Conservation (phyloP, 2,329 filamentous ascomycete genomes). For the Elsinoe arachidis region DNA sequence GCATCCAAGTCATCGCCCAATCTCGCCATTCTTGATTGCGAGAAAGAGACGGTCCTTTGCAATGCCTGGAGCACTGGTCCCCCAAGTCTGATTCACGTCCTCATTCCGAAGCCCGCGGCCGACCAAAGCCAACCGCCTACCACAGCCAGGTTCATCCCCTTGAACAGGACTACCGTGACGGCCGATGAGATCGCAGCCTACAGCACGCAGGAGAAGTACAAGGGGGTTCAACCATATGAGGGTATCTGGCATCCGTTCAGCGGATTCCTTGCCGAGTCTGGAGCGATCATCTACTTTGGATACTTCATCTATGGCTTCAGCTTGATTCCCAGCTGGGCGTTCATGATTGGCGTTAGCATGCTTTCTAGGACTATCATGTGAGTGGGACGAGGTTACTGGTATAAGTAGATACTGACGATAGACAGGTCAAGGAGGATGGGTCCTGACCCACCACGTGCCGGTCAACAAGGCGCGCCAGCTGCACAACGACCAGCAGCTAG, state of each 20-base stretch:
- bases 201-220: slow-evolving; percentile 50
- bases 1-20: slow-evolving; percentile 54
- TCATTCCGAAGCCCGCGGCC: slow-evolving; percentile 50
- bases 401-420: background rate
- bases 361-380: slow-evolving; percentile 68
- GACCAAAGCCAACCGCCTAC: slow-evolving; percentile 56
- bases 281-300: slow-evolving; percentile 54
- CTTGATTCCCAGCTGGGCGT: slow-evolving; percentile 58
- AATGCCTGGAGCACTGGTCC: slow-evolving; percentile 61
- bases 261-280: slow-evolving; percentile 54
- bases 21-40: slow-evolving; percentile 64
- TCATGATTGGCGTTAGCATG: slow-evolving; percentile 70
- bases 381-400: slow-evolving; percentile 31
- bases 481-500: background rate
- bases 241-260: slow-evolving; percentile 71
- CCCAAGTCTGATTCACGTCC: slow-evolving; percentile 57
- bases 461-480: background rate
- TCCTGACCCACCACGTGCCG: slow-evolving; percentile 4
- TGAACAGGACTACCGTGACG: slow-evolving; percentile 63
- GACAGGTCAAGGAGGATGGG: slow-evolving; percentile 15
- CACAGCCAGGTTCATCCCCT: slow-evolving; percentile 54
- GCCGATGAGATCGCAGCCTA: slow-evolving; percentile 55
- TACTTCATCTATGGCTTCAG: slow-evolving; percentile 58
- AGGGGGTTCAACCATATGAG: slow-evolving; percentile 46
- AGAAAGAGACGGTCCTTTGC: slow-evolving; percentile 65